Evolutionary conservation across 2,329 filamentous ascomycete genomes (phyloP).

Genomic region (Aciculosporium take): DNA sequence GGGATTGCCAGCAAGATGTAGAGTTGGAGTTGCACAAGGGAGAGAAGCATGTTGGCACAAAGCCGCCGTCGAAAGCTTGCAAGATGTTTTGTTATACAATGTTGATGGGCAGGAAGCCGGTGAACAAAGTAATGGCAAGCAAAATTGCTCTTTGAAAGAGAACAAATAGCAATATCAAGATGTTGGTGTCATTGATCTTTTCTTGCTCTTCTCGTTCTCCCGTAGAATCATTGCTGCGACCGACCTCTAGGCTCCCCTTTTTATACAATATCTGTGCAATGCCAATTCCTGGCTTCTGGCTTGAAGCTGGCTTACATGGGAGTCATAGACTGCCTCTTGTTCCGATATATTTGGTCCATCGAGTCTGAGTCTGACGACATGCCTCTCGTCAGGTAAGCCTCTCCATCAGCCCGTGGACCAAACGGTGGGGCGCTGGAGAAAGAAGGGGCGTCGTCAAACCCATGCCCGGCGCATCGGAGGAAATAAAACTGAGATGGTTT

Average conservation of each 20-base stretch:
- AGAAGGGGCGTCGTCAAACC: neutral
- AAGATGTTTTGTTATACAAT: too few relatives aligned
- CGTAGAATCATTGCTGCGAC: too few relatives aligned
- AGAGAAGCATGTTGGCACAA: neutral
- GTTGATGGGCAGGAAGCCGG: too few relatives aligned
- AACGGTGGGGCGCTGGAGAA: neutral
- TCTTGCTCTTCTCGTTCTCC: too few relatives aligned
- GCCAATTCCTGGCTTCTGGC: neutral
- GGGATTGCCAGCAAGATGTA: slow-evolving; percentile 2
- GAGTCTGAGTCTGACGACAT: neutral
- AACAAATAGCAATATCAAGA: too few relatives aligned
- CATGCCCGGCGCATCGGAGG: neutral
- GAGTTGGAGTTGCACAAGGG: slow-evolving; percentile 1
- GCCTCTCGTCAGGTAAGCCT: neutral
- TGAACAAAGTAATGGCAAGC: neutral
- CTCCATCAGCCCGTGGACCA: neutral
- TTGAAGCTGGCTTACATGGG: neutral
- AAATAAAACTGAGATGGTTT: neutral
- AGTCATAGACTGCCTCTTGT: neutral
- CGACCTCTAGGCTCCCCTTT: neutral
- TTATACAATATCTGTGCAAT: neutral
- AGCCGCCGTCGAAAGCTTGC: neutral
- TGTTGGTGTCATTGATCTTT: too few relatives aligned
- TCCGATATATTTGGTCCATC: neutral
- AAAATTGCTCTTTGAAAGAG: too few relatives aligned